Percentiles rank a stretch among this genome's conserved stretches.
These are phyloP conservation scores for Albifimbria verrucaria DNA, from an alignment of 2,329 filamentous ascomycete species.

Conservation along the genomic window DNA sequence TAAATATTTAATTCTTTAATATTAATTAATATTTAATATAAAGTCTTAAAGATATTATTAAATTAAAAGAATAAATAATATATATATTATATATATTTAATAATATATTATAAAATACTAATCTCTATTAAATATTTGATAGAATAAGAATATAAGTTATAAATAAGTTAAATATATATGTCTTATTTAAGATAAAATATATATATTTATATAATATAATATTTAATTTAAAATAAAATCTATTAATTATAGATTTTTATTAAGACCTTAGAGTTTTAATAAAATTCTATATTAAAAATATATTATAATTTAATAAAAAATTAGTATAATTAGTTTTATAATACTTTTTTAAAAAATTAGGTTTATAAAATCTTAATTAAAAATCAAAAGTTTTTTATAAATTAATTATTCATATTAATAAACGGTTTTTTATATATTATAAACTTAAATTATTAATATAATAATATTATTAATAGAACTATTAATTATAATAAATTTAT, in stretches of 20 bases:
- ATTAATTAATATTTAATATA: slow-evolving; percentile 2
- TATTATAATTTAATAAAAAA: neutral
- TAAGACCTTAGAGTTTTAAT: too few species aligned
- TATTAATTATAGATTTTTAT: neutral
- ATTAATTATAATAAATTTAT: neutral
- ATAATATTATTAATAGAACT: neutral
- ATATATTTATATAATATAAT: neutral
- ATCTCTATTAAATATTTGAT: neutral
- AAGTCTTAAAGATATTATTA: slow-evolving; percentile 1
- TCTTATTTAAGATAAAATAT: neutral
- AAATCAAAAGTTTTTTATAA: too few species aligned
- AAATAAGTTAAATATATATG: too few species aligned
- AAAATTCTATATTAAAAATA: neutral
- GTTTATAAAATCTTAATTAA: too few species aligned
- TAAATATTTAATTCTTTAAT: too few species aligned
- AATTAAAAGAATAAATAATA: neutral
- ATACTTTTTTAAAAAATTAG: neutral
- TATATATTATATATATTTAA: slow-evolving; percentile 2
- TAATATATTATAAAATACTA: neutral
- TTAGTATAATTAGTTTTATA: neutral
- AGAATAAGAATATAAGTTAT: too few species aligned
- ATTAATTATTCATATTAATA: too few species aligned
- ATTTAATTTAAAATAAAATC: neutral
- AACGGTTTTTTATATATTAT: neutral
- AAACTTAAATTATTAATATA: neutral